phyloP scores from a whole-genome alignment of 1,284 basidiomycete genomes.

The Gomphus sp. region DNA sequence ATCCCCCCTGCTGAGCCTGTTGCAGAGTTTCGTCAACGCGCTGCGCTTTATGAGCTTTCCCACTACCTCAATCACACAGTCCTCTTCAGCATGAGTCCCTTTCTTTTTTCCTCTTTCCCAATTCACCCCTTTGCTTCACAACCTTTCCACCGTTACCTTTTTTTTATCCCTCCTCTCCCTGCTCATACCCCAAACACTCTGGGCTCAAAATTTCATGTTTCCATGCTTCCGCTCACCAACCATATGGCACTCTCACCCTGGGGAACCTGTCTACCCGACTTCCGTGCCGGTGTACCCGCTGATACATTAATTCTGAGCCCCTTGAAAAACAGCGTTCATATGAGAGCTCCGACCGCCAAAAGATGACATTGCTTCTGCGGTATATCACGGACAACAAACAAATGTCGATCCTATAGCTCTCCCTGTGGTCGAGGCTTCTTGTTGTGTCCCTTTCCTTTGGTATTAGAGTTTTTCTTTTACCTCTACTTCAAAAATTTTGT shows the following conservation, averaged over 20 bases:
- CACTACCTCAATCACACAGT: conserved; percentile 47
- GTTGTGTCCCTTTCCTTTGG: too few relatives aligned
- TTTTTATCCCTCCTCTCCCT: neutral
- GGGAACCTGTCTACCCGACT: too few relatives aligned
- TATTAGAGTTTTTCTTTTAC: too few relatives aligned
- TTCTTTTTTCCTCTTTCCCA: neutral
- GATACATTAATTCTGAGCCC: too few relatives aligned
- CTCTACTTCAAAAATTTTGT: too few relatives aligned
- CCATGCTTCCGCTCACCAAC: too few relatives aligned
- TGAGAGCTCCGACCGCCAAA: conserved; percentile 7
- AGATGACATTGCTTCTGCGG: conserved; percentile 4
- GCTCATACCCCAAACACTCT: neutral
- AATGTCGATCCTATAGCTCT: conserved; percentile 3
- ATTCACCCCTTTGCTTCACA: neutral
- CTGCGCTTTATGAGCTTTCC: too few relatives aligned
- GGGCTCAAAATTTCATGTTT: neutral
- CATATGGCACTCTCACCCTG: too few relatives aligned
- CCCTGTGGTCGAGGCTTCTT: too few relatives aligned
- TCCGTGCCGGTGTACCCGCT: too few relatives aligned
- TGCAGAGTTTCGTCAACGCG: too few relatives aligned
- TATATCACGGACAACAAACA: conserved; percentile 4
- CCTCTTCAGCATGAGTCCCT: conserved; percentile 47
- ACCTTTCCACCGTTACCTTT: neutral
- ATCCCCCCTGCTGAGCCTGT: conserved; percentile 16
- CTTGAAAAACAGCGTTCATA: neutral